These are phyloP conservation scores for Acer saccharum DNA, from an alignment of 345 rosid genomes.

Conservation along the genomic window DNA sequence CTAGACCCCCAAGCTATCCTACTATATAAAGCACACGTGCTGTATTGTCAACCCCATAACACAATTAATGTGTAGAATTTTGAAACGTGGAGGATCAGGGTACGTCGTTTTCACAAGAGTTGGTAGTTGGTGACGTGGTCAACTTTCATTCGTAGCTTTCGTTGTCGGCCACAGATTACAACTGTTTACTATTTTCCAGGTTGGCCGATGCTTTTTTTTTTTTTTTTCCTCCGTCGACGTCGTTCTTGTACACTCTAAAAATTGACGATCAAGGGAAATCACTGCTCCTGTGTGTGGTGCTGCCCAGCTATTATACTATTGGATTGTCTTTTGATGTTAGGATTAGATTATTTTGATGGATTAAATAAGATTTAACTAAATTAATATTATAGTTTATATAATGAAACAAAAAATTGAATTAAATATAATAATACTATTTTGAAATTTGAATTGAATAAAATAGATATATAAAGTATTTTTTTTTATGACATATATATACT, in stretches of 20 bases:
- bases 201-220: background rate
- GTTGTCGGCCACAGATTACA: background rate
- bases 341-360: too few species aligned
- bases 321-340: too few species aligned
- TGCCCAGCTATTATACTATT: too few species aligned
- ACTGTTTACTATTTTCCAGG: slow-evolving; percentile 6
- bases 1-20: background rate
- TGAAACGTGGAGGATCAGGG: slow-evolving; percentile 21
- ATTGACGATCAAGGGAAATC: background rate
- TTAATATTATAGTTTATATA: too few species aligned
- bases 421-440: too few species aligned
- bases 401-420: too few species aligned
- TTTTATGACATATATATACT: too few species aligned
- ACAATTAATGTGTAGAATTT: background rate
- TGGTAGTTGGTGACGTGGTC: slow-evolving; percentile 9
- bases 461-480: too few species aligned
- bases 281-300: background rate
- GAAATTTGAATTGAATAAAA: too few species aligned
- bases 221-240: too few species aligned
- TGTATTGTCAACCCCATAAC: background rate
- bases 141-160: background rate
- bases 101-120: background rate
- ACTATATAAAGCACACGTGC: slow-evolving; percentile 10
- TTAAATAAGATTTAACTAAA: too few species aligned
- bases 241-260: background rate